phyloP scores from a whole-genome alignment of 306 rosid species.

The Bauhinia variegata region DNA sequence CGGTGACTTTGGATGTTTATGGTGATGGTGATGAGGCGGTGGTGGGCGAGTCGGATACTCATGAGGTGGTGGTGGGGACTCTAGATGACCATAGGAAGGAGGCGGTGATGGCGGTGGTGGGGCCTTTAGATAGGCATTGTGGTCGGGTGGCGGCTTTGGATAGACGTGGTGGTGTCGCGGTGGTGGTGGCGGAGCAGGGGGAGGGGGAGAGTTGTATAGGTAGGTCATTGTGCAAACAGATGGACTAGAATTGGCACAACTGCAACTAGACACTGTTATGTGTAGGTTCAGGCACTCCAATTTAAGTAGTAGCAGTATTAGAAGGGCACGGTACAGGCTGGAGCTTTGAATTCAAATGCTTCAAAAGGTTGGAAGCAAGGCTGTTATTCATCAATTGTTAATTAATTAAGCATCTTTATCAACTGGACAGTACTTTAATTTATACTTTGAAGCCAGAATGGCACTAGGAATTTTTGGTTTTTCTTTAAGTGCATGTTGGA shows the following conservation, averaged over 20 bases:
- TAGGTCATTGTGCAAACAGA: neutral
- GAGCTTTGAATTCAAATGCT: too few species aligned
- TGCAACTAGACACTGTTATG: neutral
- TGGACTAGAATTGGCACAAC: neutral
- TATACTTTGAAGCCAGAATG: too few species aligned
- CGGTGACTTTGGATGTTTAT: too few species aligned
- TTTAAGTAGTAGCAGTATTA: neutral
- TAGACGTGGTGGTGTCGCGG: too few species aligned
- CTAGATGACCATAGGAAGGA: too few species aligned
- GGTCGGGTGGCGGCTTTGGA: too few species aligned
- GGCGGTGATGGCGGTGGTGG: slow-evolving; percentile 16
- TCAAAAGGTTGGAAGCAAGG: neutral
- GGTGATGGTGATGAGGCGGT: slow-evolving; percentile 4
- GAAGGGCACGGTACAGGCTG: too few species aligned
- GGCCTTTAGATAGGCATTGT: too few species aligned
- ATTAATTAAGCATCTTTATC: too few species aligned
- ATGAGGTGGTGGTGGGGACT: neutral
- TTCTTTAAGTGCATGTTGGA: too few species aligned
- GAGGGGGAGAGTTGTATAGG: slow-evolving; percentile 2
- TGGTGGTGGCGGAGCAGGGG: neutral
- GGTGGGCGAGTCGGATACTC: neutral
- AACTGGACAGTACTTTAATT: too few species aligned
- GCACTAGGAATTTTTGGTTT: neutral
- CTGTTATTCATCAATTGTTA: too few species aligned
- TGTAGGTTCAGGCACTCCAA: neutral